Evolutionary conservation across 352 stramenopile species (phyloP).

Genomic region (Phytophthora citrophthora): DNA sequence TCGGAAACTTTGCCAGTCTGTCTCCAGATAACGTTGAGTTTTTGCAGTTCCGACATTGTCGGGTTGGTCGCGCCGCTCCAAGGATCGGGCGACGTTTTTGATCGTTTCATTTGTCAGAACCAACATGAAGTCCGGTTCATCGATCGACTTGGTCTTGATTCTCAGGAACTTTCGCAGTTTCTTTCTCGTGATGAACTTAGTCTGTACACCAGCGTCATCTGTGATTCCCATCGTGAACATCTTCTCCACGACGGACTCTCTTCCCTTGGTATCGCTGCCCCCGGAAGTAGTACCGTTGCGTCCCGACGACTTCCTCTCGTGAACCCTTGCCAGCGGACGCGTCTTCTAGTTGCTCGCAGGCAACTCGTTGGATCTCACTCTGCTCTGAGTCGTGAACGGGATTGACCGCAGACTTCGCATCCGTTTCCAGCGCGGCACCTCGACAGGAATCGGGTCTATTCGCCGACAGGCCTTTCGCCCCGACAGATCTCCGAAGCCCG

Average conservation of each 20-base stretch:
- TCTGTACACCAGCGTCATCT: not conserved
- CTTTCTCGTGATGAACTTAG: slow-evolving; percentile 9
- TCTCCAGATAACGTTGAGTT: slow-evolving; percentile 12
- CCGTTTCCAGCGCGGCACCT: slow-evolving; percentile 49
- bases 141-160: slow-evolving; percentile 10
- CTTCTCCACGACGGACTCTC: slow-evolving; percentile 11
- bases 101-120: not conserved
- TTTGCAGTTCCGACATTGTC: slow-evolving; percentile 16
- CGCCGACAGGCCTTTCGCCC: not conserved
- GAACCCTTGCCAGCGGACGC: slow-evolving; percentile 2
- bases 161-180: slow-evolving; percentile 21
- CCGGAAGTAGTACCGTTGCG: not conserved
- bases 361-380: not conserved
- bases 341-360: not conserved
- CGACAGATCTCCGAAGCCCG: slow-evolving; percentile 5
- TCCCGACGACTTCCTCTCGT: not conserved
- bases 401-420: slow-evolving; percentile 5
- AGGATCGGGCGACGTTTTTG: slow-evolving; percentile 7
- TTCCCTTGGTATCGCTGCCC: not conserved
- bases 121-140: slow-evolving; percentile 14
- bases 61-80: slow-evolving; percentile 3
- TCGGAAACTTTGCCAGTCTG: slow-evolving; percentile 9
- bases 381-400: not conserved
- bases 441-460: not conserved
- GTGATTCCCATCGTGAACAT: slow-evolving; percentile 2